A percentile compares a stretch with the other conserved stretches of the same genome.
phyloP scores from a whole-genome alignment of 768 basidiomycete species.

The Strobilomyces confusus region DNA sequence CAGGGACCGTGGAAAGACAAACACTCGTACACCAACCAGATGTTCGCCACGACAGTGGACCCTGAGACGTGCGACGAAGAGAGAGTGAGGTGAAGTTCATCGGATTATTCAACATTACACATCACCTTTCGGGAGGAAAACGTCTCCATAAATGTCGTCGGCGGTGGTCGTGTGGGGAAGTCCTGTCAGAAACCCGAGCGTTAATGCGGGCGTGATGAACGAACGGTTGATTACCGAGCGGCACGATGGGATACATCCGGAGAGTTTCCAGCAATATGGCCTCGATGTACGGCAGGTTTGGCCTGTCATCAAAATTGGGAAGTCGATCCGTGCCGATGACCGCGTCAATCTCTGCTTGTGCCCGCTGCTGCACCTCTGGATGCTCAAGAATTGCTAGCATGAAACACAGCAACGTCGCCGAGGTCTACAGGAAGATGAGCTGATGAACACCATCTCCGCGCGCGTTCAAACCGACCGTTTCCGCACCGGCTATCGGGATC shows the following conservation, averaged over 20 bases:
- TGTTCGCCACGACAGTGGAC: conserved; percentile 15
- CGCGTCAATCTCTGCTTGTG: neutral
- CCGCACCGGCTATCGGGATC: conserved; percentile 16
- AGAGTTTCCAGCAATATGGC: neutral
- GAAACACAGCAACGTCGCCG: conserved; percentile 19
- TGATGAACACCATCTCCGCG: neutral
- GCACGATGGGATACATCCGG: neutral
- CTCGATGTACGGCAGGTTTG: neutral
- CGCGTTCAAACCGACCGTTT: conserved; percentile 8
- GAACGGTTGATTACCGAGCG: conserved; percentile 11
- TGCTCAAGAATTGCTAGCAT: conserved; percentile 31
- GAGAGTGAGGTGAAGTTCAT: neutral
- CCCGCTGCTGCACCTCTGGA: conserved; percentile 26
- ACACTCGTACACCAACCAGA: conserved; percentile 10
- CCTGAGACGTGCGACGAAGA: conserved; percentile 10
- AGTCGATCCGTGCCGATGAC: neutral
- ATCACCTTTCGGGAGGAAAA: conserved; percentile 2
- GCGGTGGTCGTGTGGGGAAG: conserved; percentile 8
- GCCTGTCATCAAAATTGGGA: neutral
- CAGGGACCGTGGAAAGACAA: neutral
- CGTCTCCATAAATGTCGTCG: neutral
- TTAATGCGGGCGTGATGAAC: neutral
- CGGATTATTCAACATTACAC: conserved; percentile 11
- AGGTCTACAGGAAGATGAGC: conserved; percentile 8
- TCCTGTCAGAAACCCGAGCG: conserved; percentile 1